phyloP scores from a whole-genome alignment of 768 basidiomycete genomes.

The Pulveroboletus sp. region DNA sequence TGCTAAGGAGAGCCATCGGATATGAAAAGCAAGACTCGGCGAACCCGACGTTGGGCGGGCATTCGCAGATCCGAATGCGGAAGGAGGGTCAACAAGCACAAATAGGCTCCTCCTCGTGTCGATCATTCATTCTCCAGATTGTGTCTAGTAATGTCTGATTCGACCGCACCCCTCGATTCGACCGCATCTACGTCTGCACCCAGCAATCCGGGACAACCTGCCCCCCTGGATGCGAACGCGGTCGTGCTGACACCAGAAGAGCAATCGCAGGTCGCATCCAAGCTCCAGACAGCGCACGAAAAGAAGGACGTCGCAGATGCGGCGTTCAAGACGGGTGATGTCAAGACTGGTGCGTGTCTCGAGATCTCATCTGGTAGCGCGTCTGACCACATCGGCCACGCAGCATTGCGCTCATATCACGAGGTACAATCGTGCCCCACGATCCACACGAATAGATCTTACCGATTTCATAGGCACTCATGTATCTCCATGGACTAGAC shows the following conservation, averaged over 20 bases:
- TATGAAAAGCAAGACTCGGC: conserved; percentile 1
- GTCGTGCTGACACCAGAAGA: conserved; percentile 16
- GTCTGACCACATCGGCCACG: conserved; percentile 1
- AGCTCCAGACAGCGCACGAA: conserved; percentile 57
- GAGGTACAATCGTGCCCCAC: conserved; percentile 42
- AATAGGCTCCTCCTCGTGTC: conserved; percentile 16
- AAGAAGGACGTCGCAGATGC: conserved; percentile 66
- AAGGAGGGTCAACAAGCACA: conserved; percentile 22
- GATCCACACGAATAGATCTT: conserved; percentile 1
- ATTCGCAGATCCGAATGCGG: conserved; percentile 13
- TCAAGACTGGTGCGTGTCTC: conserved; percentile 49
- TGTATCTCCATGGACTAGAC: conserved; percentile 74
- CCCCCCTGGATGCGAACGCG: conserved; percentile 21
- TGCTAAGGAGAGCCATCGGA: conserved; percentile 63
- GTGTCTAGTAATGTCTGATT: conserved; percentile 16
- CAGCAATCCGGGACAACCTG: not conserved
- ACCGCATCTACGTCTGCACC: conserved; percentile 5
- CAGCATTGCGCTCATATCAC: conserved; percentile 72
- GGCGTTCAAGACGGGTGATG: conserved; percentile 64
- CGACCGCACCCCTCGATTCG: not conserved
- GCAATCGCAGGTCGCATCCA: conserved; percentile 37
- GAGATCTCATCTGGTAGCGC: not conserved
- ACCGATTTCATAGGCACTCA: conserved; percentile 46
- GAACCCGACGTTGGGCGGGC: too few relatives aligned
- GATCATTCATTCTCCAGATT: not conserved